Percentiles rank a stretch among this genome's conserved stretches.
Conservation (phyloP, 345 rosid genomes). For the Turnera subulata region DNA sequence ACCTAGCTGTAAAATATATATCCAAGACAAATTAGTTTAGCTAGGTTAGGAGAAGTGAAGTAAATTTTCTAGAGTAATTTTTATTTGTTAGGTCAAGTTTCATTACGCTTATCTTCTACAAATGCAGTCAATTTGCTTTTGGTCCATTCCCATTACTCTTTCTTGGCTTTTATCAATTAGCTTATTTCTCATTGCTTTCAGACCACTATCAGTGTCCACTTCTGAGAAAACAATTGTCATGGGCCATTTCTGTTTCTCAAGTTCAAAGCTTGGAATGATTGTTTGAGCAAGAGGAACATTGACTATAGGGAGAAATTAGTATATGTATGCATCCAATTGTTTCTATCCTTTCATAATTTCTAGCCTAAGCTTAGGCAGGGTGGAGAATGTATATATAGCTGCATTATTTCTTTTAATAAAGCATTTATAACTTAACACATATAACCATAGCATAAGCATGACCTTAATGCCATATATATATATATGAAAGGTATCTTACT, state of each 20-base stretch:
- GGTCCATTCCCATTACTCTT: conserved; percentile 6
- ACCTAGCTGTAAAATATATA: conserved; percentile 45
- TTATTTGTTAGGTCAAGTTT: neutral
- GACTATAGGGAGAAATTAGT: neutral
- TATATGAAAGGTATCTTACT: too few species aligned
- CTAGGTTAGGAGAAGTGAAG: too few species aligned
- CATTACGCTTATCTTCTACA: too few species aligned
- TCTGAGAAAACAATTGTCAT: neutral
- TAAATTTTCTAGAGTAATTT: neutral
- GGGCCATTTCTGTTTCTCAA: neutral
- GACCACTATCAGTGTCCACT: too few species aligned
- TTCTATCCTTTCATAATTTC: neutral
- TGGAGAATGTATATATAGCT: neutral
- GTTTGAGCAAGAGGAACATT: conserved; percentile 1
- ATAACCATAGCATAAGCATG: too few species aligned
- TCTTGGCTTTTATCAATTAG: neutral
- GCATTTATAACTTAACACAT: too few species aligned
- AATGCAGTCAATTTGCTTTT: too few species aligned
- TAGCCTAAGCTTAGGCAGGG: neutral
- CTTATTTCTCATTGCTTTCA: too few species aligned
- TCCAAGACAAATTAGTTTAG: too few species aligned
- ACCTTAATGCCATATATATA: too few species aligned
- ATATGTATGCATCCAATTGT: neutral
- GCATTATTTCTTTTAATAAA: too few species aligned
- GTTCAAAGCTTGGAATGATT: neutral